phyloP scores from a whole-genome alignment of 257 asterid genomes.

The Jacaranda mimosifolia region DNA sequence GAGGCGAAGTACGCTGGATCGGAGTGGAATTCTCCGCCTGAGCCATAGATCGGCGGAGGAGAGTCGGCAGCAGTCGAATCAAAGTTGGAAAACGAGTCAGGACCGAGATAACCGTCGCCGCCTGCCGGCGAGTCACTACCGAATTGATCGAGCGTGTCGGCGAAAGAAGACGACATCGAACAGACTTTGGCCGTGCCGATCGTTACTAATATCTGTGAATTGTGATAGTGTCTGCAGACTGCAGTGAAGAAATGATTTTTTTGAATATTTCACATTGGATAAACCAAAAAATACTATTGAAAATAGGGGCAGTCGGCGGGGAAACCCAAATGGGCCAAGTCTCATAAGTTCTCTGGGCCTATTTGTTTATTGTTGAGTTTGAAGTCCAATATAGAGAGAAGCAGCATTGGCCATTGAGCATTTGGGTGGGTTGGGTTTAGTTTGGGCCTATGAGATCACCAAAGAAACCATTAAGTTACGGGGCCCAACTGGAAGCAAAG shows the following conservation, averaged over 20 bases:
- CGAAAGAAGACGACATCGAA: constrained; percentile 69
- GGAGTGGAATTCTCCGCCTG: constrained; percentile 51
- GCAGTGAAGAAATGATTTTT: constrained; percentile 4
- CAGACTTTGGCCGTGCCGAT: constrained; percentile 30
- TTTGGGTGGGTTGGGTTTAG: too few species aligned
- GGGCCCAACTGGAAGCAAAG: too few species aligned
- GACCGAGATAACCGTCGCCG: constrained; percentile 49
- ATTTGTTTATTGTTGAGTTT: too few species aligned
- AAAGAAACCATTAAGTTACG: too few species aligned
- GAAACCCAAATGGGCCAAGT: too few species aligned
- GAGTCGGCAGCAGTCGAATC: constrained; percentile 47
- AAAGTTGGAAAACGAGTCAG: constrained; percentile 52
- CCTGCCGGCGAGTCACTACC: constrained; percentile 49
- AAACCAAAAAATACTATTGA: neutral
- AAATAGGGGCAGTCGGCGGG: too few species aligned
- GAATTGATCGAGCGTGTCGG: constrained; percentile 51
- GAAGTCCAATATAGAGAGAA: too few species aligned
- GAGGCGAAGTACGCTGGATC: constrained; percentile 55
- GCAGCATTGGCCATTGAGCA: too few species aligned
- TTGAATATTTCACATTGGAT: neutral
- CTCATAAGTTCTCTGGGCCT: too few species aligned
- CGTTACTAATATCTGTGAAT: constrained; percentile 20
- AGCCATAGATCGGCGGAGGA: constrained; percentile 51
- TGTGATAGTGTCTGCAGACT: too few species aligned
- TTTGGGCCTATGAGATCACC: too few species aligned